phyloP scores from a whole-genome alignment of 371 early-diverging fungal species.

The Haplosporangium sp. region DNA sequence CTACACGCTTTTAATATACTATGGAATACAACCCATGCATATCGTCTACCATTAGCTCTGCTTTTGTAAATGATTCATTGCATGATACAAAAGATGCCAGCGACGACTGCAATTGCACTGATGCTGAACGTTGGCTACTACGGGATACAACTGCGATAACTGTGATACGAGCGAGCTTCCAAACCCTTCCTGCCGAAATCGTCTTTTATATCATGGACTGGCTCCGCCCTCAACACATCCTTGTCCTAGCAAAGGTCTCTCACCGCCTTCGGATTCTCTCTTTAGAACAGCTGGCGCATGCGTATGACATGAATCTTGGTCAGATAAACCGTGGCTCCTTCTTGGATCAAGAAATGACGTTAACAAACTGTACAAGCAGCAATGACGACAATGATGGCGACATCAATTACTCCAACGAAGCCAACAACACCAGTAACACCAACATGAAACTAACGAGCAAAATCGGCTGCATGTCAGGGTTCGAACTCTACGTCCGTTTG shows the following conservation, averaged over 20 bases:
- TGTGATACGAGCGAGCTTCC: neutral
- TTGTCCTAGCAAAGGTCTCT: constrained; percentile 21
- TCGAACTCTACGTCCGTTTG: constrained; percentile 29
- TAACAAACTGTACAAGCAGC: neutral
- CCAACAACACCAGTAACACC: neutral
- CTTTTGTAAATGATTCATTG: no score
- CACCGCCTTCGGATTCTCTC: constrained; percentile 18
- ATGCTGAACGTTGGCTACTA: no score
- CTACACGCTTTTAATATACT: no score
- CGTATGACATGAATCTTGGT: constrained; percentile 16
- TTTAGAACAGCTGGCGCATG: constrained; percentile 11
- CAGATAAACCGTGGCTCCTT: neutral
- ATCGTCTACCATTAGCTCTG: no score
- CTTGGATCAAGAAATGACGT: neutral
- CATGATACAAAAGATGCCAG: no score
- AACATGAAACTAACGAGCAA: neutral
- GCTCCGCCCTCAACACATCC: constrained; percentile 18
- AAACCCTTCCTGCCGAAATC: constrained; percentile 32
- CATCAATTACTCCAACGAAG: no score
- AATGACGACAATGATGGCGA: neutral
- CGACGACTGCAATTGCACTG: no score
- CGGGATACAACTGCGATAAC: no score
- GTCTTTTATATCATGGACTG: constrained; percentile 22
- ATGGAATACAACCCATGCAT: no score
- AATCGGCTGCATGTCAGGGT: constrained; percentile 24